These are phyloP conservation scores for Peribolospora kevripleyi DNA, from an alignment of 768 basidiomycete genomes.

Conservation along the genomic window DNA sequence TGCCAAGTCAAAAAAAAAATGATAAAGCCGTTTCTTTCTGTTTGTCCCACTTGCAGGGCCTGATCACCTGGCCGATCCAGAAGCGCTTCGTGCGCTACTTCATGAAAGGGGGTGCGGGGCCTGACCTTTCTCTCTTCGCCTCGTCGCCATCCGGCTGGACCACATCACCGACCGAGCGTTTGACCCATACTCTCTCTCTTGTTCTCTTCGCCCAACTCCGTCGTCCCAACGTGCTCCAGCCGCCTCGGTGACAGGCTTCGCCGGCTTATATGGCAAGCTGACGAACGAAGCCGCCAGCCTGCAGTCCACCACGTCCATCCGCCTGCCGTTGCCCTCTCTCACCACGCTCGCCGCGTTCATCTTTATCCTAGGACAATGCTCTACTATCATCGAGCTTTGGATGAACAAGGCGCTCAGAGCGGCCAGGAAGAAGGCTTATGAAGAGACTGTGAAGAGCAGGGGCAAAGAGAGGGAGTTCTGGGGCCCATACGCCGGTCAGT, in stretches of 20 bases:
- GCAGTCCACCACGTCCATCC: neutral
- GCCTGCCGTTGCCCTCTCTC: conserved; percentile 3
- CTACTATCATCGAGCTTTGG: conserved; percentile 7
- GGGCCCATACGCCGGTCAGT: conserved; percentile 7
- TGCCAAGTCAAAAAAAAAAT: neutral
- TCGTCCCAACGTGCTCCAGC: neutral
- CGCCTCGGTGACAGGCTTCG: conserved; percentile 4
- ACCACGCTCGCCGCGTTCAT: conserved; percentile 9
- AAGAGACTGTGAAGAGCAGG: conserved; percentile 9
- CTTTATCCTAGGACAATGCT: conserved; percentile 10
- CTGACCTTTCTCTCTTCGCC: neutral
- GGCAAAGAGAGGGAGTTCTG: conserved; percentile 13
- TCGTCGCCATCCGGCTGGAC: neutral
- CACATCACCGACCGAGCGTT: neutral
- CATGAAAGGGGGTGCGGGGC: neutral
- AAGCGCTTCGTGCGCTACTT: conserved; percentile 3
- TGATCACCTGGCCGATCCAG: neutral
- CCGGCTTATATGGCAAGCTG: conserved; percentile 1
- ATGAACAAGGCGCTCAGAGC: conserved; percentile 9
- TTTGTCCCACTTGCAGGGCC: neutral
- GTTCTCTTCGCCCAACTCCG: neutral
- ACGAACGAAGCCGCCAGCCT: neutral
- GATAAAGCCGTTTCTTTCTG: neutral
- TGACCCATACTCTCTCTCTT: conserved; percentile 1
- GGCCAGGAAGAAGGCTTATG: conserved; percentile 11